Base-by-base conservation (phyloP, 768 basidiomycete species). In the Lenzites betulinus region DNA sequence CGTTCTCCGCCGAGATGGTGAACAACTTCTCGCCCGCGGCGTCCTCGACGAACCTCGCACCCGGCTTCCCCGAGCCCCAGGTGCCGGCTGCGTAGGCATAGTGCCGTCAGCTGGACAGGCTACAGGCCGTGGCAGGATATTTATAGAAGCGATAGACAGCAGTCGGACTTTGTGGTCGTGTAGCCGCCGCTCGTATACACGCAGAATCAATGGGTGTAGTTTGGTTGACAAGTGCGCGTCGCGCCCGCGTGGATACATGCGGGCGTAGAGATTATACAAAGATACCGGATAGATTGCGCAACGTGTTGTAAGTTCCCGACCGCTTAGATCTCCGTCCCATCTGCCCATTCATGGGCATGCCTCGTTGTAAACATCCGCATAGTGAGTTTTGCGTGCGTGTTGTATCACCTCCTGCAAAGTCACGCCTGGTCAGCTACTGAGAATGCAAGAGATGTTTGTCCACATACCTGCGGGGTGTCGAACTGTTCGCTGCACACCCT, bases 21-120 rank as follows among this genome's bases (percentile, higher is more conserved):
- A 61, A 50, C 56, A 57, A 50, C 58, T 60, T 58, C 48, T 51
- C 58, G 7, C 64, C 59, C 15, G 26, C 59, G 8, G 33, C 61
- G 20, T 54, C 65, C 5, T 51, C 65, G 16, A 54, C 60, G 7
- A 42, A 50, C 30, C 22, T 58, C 6, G 57, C 62, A 1, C 75
- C 76, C 54, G 64, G 76, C n/a, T 80, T 80, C 70, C 78, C 79
- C 16, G 73, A 77, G 62, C 77, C 79, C 22, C 70, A 78, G 57
- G 57, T 65, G 33, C 60, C 52, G 16, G 52, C 62, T 26, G 46
- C 62, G 36, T 57, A 36, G 55, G 42, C 54, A 7, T 20, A 33
- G 30, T 8, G 35, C 7, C 6, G 15, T 36, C 49, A 33, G 25
- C 18, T 36, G 30, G 18, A 18, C 49, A 3, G 22, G 33, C 33